Percentiles rank a stretch among this genome's conserved stretches.
phyloP scores from a whole-genome alignment of 1,284 basidiomycete genomes.

The Moesziomyces sp. region DNA sequence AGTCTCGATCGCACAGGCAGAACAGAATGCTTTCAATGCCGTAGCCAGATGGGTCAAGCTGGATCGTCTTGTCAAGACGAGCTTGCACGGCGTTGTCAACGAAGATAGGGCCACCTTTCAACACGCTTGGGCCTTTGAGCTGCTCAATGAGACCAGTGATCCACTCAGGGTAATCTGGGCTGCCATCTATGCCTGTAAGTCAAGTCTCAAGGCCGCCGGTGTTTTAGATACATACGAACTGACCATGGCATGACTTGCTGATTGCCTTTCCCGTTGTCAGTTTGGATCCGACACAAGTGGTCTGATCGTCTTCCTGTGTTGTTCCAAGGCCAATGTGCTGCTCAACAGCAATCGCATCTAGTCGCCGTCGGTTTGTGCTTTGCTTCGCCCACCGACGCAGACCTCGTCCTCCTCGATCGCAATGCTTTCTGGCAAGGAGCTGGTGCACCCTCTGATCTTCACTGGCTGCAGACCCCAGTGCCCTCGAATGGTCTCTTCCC shows the following conservation, averaged over 20 bases:
- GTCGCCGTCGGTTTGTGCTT: conserved; percentile 33
- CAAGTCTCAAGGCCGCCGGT: background rate
- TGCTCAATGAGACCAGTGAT: background rate
- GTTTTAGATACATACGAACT: background rate
- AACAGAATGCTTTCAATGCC: background rate
- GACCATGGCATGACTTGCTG: conserved; percentile 1
- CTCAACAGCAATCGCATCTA: conserved; percentile 6
- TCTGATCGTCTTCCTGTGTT: conserved; percentile 25
- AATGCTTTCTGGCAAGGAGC: conserved; percentile 74
- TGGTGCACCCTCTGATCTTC: conserved; percentile 69
- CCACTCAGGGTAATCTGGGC: conserved; percentile 19
- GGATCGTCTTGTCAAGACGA: conserved; percentile 25
- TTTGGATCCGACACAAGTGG: conserved; percentile 44
- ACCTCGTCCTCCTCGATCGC: conserved; percentile 69
- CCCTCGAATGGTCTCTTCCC: conserved; percentile 68
- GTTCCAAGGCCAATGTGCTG: background rate
- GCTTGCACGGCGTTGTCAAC: conserved; percentile 43
- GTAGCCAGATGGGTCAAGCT: conserved; percentile 18
- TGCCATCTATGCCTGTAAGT: conserved; percentile 38
- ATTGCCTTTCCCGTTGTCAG: conserved; percentile 5
- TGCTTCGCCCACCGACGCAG: conserved; percentile 18
- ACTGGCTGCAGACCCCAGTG: conserved; percentile 66
- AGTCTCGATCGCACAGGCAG: background rate
- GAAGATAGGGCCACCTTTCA: conserved; percentile 30
- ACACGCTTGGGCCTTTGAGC: conserved; percentile 30